These are phyloP conservation scores for Hansenula sp. DNA, from an alignment of 1,139 yeast genomes.

Conservation along the genomic window DNA sequence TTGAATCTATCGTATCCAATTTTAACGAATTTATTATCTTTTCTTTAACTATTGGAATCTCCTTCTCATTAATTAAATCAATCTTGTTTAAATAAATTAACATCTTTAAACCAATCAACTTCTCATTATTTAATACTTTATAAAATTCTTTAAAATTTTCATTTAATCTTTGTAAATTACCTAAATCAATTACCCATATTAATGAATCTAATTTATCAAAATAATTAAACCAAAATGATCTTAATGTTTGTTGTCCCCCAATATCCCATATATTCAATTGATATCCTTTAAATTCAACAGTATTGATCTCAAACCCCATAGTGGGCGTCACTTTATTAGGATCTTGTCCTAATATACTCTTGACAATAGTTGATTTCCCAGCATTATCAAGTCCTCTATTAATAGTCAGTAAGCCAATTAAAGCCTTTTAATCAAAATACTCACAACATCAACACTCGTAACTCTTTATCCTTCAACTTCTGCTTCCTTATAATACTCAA, in stretches of 20 bases:
- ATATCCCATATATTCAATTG: conserved; percentile 89
- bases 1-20: conserved; percentile 22
- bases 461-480: conserved; percentile 71
- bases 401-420: neutral
- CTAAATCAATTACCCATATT: conserved; percentile 88
- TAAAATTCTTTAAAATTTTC: conserved; percentile 66
- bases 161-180: conserved; percentile 51
- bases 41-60: conserved; percentile 10
- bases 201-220: conserved; percentile 81
- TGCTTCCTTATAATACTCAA: conserved; percentile 79
- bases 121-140: conserved; percentile 60
- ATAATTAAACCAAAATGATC: conserved; percentile 86
- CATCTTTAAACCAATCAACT: conserved; percentile 62
- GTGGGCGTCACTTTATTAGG: conserved; percentile 55
- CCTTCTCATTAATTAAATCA: conserved; percentile 35
- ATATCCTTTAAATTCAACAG: conserved; percentile 35
- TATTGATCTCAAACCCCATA: conserved; percentile 62
- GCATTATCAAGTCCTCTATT: conserved; percentile 83
- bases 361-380: conserved; percentile 83
- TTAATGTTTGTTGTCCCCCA: conserved; percentile 83
- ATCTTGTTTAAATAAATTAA: conserved; percentile 54
- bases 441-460: conserved; percentile 62
- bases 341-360: conserved; percentile 48
- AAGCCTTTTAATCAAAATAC: conserved; percentile 10
- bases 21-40: conserved; percentile 21